phyloP scores from a whole-genome alignment of 2,329 filamentous ascomycete genomes.

The Fusarium sp. region DNA sequence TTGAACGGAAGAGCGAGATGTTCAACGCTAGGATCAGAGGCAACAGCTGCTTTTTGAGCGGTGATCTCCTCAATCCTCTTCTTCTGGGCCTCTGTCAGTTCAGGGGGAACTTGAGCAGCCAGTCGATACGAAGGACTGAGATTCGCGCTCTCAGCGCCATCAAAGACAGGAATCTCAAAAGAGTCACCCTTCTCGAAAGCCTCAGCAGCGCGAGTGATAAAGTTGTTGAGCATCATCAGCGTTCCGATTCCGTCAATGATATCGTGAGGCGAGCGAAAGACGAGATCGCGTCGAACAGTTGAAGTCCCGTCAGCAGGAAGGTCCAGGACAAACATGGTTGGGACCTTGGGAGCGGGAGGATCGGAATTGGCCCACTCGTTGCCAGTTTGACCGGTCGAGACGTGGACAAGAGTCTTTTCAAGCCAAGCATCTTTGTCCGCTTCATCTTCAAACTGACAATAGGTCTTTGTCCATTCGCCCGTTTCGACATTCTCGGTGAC shows the following conservation, averaged over 20 bases:
- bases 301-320: not conserved
- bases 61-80: not conserved
- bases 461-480: conserved; percentile 46
- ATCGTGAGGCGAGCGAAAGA: conserved; percentile 53
- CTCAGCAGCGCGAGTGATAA: conserved; percentile 39
- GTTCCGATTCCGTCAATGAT: conserved; percentile 56
- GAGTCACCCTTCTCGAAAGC: conserved; percentile 30
- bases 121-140: conserved; percentile 27
- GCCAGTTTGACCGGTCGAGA: conserved; percentile 43
- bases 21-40: not conserved
- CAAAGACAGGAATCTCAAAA: conserved; percentile 25
- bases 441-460: not conserved
- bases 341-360: conserved; percentile 46
- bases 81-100: accelerated
- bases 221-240: conserved; percentile 49
- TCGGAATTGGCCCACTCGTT: conserved; percentile 46
- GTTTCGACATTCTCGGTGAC: conserved; percentile 31
- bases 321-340: conserved; percentile 50
- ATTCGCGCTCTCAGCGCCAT: conserved; percentile 31
- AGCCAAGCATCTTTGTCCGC: conserved; percentile 43
- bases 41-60: conserved; percentile 4
- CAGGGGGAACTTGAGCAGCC: not conserved
- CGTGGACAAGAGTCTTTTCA: conserved; percentile 43
- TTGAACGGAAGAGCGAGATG: conserved; percentile 36
- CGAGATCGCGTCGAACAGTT: conserved; percentile 43